Conservation (phyloP, 2,329 filamentous ascomycete species). For the Colletotrichum shisoi region DNA sequence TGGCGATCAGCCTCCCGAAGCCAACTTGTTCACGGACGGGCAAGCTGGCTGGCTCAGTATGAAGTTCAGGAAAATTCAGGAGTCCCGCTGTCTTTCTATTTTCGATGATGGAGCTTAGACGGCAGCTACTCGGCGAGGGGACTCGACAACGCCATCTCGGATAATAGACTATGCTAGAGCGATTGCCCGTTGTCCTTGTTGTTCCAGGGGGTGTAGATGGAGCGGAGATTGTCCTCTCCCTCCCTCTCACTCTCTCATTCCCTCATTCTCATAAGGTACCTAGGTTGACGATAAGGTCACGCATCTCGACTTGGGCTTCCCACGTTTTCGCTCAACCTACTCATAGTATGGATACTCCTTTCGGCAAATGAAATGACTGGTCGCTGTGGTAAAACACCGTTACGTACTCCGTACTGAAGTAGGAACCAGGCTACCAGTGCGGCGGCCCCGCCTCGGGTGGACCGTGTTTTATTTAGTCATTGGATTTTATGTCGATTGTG, state of each 20-base stretch:
- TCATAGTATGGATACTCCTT: neutral
- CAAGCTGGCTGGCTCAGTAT: slow-evolving; percentile 14
- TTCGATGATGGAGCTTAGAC: slow-evolving; percentile 26
- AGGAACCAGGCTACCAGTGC: slow-evolving; percentile 20
- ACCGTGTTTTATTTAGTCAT: neutral
- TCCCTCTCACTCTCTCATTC: neutral
- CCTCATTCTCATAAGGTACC: neutral
- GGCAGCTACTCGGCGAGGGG: slow-evolving; percentile 2
- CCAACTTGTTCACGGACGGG: slow-evolving; percentile 30
- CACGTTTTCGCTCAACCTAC: slow-evolving; percentile 24
- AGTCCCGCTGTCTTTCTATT: slow-evolving; percentile 29
- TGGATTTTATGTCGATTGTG: slow-evolving; percentile 12
- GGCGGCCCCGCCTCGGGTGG: neutral
- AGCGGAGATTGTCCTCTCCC: neutral
- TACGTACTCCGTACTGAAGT: slow-evolving; percentile 18
- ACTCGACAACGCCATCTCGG: slow-evolving; percentile 18
- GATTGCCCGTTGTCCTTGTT: neutral
- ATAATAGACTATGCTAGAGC: neutral
- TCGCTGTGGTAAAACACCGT: slow-evolving; percentile 4
- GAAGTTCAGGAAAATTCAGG: slow-evolving; percentile 37
- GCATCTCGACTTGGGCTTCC: slow-evolving; percentile 19
- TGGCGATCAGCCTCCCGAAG: slow-evolving; percentile 26
- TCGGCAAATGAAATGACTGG: slow-evolving; percentile 22
- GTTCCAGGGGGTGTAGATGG: slow-evolving; percentile 1
- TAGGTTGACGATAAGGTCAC: slow-evolving; percentile 14